Base-by-base conservation (phyloP, 176 grass and related monocot genomes). In the Metroxylon sagu region DNA sequence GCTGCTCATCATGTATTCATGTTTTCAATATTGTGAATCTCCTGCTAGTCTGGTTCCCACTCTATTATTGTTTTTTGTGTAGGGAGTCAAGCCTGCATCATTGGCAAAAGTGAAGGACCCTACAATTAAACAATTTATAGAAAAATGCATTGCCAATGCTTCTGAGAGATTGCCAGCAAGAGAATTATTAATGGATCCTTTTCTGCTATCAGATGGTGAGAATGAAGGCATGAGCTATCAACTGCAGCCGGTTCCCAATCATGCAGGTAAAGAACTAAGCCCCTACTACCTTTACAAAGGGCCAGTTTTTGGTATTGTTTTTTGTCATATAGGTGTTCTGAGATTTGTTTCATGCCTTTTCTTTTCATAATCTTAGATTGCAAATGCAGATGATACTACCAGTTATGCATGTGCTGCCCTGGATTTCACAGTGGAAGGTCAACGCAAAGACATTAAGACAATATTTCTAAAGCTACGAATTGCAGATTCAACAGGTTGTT, bases 401-500 rank as follows among this genome's bases (percentile, higher is more conserved):
- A 72, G 56, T 49, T 73, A 75, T 48, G 25, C 66, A 50, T 61
- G 74, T 66, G 60, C 52, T 48, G 54, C 60, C 70, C 78, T 71
- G 67, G 71, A 53, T 48, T 85, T 85, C 53, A 79, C 87, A 14
- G 68, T 90, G 4, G 82, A 90, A 74, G 85, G 82, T 67, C 82
- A 82, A 57, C 64, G 68, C 25, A 90, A 85, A 67, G 87, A 90
- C 51, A 28, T 90, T 15, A 76, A 85, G 57, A 90, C 87, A 25
- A 85, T 90, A 79, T 90, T 82, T 76, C 63, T 90, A 50, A 90
- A 90, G 59, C 61, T 90, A 53, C 71, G 87, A 3, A 85, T 90
- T 67, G 75, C 71, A 3, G 87, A 90, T 82, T 82, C 87, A 51
- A 85, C 87, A 82, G 87, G 87, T 90, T 77, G 57, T 19, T 56